Evolutionary conservation across 2,329 filamentous ascomycete genomes (phyloP).

Genomic region (Colletotrichum destructivum): DNA sequence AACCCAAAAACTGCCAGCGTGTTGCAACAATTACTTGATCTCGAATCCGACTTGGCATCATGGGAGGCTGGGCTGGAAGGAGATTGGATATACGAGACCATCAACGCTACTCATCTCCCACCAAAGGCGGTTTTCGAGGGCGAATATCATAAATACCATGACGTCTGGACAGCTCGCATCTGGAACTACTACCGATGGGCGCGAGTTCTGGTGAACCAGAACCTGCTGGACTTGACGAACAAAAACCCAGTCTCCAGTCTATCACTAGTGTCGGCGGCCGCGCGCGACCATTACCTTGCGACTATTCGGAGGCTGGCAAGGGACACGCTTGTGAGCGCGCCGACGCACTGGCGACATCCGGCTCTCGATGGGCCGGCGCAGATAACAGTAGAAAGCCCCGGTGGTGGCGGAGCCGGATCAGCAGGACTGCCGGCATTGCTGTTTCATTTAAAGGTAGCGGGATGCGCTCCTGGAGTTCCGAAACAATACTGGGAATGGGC

Average conservation of each 20-base stretch:
- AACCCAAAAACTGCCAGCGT: slow-evolving; percentile 51
- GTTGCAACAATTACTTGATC: slow-evolving; percentile 56
- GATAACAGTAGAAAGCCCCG: slow-evolving; percentile 53
- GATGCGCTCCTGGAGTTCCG: slow-evolving; percentile 63
- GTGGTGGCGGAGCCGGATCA: slow-evolving; percentile 61
- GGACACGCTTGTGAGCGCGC: slow-evolving; percentile 62
- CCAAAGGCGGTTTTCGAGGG: slow-evolving; percentile 64
- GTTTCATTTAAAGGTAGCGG: slow-evolving; percentile 64
- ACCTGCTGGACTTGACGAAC: slow-evolving; percentile 59
- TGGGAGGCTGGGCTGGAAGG: slow-evolving; percentile 55
- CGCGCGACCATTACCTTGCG: slow-evolving; percentile 51
- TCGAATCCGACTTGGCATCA: slow-evolving; percentile 57
- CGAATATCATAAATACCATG: slow-evolving; percentile 69
- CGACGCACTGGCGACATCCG: slow-evolving; percentile 68
- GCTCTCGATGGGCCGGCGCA: slow-evolving; percentile 56
- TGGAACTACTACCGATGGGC: slow-evolving; percentile 75
- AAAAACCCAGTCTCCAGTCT: slow-evolving; percentile 57
- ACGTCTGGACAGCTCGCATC: slow-evolving; percentile 67
- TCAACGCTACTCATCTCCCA: slow-evolving; percentile 53
- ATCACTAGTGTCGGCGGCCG: slow-evolving; percentile 49
- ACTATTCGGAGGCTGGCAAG: slow-evolving; percentile 57
- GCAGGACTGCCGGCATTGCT: slow-evolving; percentile 64
- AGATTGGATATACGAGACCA: slow-evolving; percentile 56
- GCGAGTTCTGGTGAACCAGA: slow-evolving; percentile 67
- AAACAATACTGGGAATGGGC: slow-evolving; percentile 61